phyloP scores from a whole-genome alignment of 2,329 filamentous ascomycete genomes.

The Ascochyta viciae-villosae region DNA sequence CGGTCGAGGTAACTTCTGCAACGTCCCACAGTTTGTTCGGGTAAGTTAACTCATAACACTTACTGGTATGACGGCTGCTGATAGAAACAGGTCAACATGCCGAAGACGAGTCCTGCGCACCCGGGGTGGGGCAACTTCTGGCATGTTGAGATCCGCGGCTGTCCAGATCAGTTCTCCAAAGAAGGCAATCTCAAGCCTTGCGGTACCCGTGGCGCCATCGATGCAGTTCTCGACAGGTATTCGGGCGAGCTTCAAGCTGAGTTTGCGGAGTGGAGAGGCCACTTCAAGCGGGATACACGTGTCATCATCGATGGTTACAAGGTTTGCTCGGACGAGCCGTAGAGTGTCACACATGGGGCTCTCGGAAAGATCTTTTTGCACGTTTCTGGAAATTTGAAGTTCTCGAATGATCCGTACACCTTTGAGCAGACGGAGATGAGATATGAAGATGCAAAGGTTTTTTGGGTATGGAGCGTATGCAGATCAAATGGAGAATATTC shows the following conservation, averaged over 20 bases:
- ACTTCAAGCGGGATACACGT: neutral
- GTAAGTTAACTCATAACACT: neutral
- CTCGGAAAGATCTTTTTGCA: too few species aligned
- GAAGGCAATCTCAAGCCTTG: neutral
- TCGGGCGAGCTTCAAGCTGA: neutral
- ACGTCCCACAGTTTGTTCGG: neutral
- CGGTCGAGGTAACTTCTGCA: neutral
- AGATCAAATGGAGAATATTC: too few species aligned
- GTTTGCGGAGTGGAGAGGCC: neutral
- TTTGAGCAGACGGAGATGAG: too few species aligned
- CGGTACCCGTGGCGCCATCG: neutral
- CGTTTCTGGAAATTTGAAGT: too few species aligned
- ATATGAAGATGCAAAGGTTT: too few species aligned
- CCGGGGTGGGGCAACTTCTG: neutral
- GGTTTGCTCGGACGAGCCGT: neutral
- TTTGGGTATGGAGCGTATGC: too few species aligned
- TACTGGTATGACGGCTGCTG: neutral
- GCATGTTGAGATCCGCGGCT: neutral
- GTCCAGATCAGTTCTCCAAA: neutral
- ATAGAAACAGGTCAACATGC: neutral
- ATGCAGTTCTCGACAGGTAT: neutral
- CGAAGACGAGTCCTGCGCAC: neutral
- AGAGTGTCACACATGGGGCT: neutral
- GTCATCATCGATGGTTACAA: slow-evolving; percentile 1
- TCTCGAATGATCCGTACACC: too few species aligned